phyloP scores from a whole-genome alignment of 139 green algal species.

The Coccomyxa sp. region DNA sequence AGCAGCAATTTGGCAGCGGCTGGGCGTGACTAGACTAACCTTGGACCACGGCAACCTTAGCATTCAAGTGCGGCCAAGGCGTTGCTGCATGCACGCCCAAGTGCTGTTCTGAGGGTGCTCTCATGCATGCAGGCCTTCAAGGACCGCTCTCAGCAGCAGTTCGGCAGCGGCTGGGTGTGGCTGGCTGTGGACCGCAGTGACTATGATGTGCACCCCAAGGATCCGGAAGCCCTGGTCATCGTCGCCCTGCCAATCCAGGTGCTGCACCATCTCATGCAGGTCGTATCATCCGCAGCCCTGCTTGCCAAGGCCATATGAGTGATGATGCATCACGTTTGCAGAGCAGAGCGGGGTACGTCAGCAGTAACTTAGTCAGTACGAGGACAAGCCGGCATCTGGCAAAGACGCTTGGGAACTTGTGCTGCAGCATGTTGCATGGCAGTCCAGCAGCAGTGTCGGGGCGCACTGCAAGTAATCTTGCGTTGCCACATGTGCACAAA shows the following conservation, averaged over 20 bases:
- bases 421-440: not conserved
- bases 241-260: no score
- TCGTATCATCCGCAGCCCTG: no score
- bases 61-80: not conserved
- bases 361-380: not conserved
- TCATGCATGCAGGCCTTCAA: no score
- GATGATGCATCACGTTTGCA: no score
- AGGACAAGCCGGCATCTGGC: not conserved
- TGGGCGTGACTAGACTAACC: not conserved
- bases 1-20: constrained; percentile 42
- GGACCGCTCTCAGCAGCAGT: constrained; percentile 28
- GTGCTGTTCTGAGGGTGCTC: not conserved
- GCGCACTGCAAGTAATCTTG: not conserved
- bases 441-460: not conserved
- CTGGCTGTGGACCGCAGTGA: constrained; percentile 4
- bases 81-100: not conserved
- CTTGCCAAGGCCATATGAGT: no score
- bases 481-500: not conserved
- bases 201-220: no score
- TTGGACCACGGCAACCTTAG: not conserved
- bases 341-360: not conserved
- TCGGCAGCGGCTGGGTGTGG: constrained; percentile 48
- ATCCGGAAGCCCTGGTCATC: no score
- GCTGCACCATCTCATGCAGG: no score
- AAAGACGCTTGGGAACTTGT: not conserved